Evolutionary conservation across 2,329 filamentous ascomycete species (phyloP).

Genomic region (Hymenoscyphus occultus): DNA sequence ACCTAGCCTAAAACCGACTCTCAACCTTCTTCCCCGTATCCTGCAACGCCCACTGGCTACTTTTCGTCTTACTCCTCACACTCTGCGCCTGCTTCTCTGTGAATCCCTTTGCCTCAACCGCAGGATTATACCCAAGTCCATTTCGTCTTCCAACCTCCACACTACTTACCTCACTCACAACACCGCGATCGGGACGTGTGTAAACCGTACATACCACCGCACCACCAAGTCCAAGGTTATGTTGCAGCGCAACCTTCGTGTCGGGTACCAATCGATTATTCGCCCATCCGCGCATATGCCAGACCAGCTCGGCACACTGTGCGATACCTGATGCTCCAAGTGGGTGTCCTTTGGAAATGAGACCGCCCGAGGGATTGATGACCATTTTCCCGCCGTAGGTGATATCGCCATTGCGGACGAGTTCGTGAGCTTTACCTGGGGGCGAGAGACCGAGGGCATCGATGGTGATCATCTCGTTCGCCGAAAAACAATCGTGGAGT

Average conservation of each 20-base stretch:
- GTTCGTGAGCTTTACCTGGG: constrained; percentile 83
- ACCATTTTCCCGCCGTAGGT: constrained; percentile 78
- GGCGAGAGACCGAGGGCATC: constrained; percentile 79
- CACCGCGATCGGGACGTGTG: constrained; percentile 72
- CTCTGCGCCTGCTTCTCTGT: constrained; percentile 70
- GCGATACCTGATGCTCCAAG: constrained; percentile 92
- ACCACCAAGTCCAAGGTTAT: constrained; percentile 89
- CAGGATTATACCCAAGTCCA: constrained; percentile 85
- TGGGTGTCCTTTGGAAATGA: constrained; percentile 95
- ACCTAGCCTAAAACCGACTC: constrained; percentile 54
- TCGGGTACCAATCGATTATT: constrained; percentile 74
- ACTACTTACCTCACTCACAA: constrained; percentile 61
- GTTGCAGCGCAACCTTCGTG: constrained; percentile 76
- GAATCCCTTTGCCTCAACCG: constrained; percentile 84
- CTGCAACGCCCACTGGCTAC: constrained; percentile 72
- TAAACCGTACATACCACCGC: constrained; percentile 91
- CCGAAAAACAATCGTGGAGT: constrained; percentile 94
- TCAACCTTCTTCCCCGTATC: constrained; percentile 74
- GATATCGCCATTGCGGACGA: constrained; percentile 83
- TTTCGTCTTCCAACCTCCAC: constrained; percentile 63
- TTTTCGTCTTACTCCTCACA: constrained; percentile 64
- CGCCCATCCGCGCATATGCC: constrained; percentile 94
- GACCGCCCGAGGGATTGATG: constrained; percentile 88
- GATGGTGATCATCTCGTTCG: constrained; percentile 89
- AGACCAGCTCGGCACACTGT: constrained; percentile 91